phyloP scores from a whole-genome alignment of 2,329 filamentous ascomycete species.

The Aureobasidium zeae region DNA sequence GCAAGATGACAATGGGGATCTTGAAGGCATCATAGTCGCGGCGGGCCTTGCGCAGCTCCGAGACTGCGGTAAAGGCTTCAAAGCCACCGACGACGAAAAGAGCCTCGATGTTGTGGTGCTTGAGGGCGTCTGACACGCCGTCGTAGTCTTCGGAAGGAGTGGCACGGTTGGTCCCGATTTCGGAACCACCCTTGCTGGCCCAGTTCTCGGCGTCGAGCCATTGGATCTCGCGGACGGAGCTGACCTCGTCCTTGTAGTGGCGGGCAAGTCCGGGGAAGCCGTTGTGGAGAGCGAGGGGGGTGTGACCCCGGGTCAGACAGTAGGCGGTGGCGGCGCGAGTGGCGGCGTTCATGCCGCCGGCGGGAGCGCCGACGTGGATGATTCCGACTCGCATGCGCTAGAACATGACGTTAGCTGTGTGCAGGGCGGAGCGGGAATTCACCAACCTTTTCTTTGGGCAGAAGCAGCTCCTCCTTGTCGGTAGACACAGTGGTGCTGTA shows the following conservation, averaged over 20 bases:
- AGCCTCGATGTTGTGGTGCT: slow-evolving; percentile 79
- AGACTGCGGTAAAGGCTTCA: slow-evolving; percentile 88
- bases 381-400: slow-evolving; percentile 89
- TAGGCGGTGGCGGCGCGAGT: slow-evolving; percentile 89
- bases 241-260: slow-evolving; percentile 72
- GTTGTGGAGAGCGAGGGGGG: slow-evolving; percentile 86
- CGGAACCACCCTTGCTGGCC: slow-evolving; percentile 93
- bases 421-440: no score
- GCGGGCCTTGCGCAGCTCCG: slow-evolving; percentile 73
- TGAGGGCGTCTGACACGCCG: slow-evolving; percentile 45
- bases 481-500: slow-evolving; percentile 87
- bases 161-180: slow-evolving; percentile 95
- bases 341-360: slow-evolving; percentile 96
- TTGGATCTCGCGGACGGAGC: slow-evolving; percentile 73
- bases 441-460: slow-evolving; percentile 64
- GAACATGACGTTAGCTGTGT: no score
- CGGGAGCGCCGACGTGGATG: slow-evolving; percentile 91
- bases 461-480: slow-evolving; percentile 56
- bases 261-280: slow-evolving; percentile 90
- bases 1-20: slow-evolving; percentile 84
- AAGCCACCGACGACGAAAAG: slow-evolving; percentile 83
- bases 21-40: slow-evolving; percentile 73
- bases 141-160: slow-evolving; percentile 82
- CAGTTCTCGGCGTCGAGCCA: slow-evolving; percentile 94
- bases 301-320: slow-evolving; percentile 85